Conservation (phyloP, 106 monocot species). For the Acorus calamus region DNA sequence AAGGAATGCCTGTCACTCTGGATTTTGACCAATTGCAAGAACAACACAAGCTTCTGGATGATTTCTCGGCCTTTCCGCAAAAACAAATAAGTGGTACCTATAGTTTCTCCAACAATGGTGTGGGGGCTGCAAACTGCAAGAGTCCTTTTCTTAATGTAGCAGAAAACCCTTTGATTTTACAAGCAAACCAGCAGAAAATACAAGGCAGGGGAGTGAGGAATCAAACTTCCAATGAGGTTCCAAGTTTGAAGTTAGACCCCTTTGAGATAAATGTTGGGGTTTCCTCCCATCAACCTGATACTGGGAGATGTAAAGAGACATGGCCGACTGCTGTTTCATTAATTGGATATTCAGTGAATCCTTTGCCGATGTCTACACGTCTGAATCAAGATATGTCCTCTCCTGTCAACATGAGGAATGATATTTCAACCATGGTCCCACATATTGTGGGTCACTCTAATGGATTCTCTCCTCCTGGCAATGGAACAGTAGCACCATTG, state of each 20-base stretch:
- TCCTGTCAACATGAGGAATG: slow-evolving; percentile 10
- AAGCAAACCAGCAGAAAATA: slow-evolving; percentile 20
- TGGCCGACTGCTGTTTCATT: slow-evolving; percentile 29
- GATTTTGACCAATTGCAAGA: slow-evolving; percentile 32
- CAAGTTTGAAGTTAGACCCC: slow-evolving; percentile 21
- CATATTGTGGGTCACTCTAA: slow-evolving; percentile 12
- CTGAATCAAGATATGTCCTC: slow-evolving; percentile 13
- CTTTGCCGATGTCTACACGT: slow-evolving; percentile 4
- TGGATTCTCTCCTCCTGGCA: slow-evolving; percentile 13
- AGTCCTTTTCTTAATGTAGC: slow-evolving; percentile 24
- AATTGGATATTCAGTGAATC: slow-evolving; percentile 15
- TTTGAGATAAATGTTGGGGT: slow-evolving; percentile 18
- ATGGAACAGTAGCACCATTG: slow-evolving; percentile 2
- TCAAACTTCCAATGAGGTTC: slow-evolving; percentile 19
- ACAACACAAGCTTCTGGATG: slow-evolving; percentile 20
- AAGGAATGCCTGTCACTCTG: slow-evolving; percentile 29
- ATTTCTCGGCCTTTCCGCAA: no score
- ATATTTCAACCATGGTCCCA: slow-evolving; percentile 5
- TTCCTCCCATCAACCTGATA: slow-evolving; percentile 34
- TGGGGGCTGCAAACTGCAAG: not conserved
- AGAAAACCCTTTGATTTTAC: slow-evolving; percentile 21
- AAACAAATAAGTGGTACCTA: slow-evolving; percentile 22
- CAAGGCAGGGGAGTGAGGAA: slow-evolving; percentile 14
- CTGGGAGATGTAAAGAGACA: slow-evolving; percentile 29
- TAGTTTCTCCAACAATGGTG: slow-evolving; percentile 19